Base-by-base conservation (phyloP, 805 yeast species). In the Schwanniomyces occidentalis region DNA sequence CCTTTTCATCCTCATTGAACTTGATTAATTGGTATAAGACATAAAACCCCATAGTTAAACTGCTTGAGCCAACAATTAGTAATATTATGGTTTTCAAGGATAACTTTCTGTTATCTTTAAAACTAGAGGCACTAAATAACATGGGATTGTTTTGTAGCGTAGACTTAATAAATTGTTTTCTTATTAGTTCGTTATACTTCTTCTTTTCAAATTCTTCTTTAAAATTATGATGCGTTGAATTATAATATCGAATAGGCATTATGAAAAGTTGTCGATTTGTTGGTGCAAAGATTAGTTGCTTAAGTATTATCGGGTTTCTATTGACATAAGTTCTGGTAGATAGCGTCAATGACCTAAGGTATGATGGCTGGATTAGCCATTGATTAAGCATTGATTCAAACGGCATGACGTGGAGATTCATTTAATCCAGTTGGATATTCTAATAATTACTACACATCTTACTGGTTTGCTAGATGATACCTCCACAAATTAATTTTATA, bases 31-130 rank as follows among this genome's bases (percentile, higher is more conserved):
- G 54, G 8, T 44, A 25, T 8, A 45, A 22, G 18, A 51, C 52
- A 34, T 56, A 62, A 1, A 48, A 16, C 5, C 36, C 39, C 56
- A 59, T 58, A 8, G 60, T 44, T 8, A 52, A 27, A 5, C 58
- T 30, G 24, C 56, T 49, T 6, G 63, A 48, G 2, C 49, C 40
- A 0, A 42, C 46, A 20, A 56, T 36, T 4, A 55, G 33, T 8
- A 54, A 4, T 2, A 51, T 8, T 0, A 51, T 44, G 3, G 62
- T 56, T 18, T 44, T 42, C 18, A 56, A 37, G 6, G 56, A 42
- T 15, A 51, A 39, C 27, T 44, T 29, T 17, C 38, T 38, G 12
- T 34, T 38, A 10, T 14, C 12, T 4, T 26, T 23, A 10, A 37
- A 16, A 3, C 27, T 17, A 8, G 21, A 13, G 8, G 37, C 14